Evolutionary conservation across 2,329 filamentous ascomycete species (phyloP).

Genomic region (Fusarium avenaceum): DNA sequence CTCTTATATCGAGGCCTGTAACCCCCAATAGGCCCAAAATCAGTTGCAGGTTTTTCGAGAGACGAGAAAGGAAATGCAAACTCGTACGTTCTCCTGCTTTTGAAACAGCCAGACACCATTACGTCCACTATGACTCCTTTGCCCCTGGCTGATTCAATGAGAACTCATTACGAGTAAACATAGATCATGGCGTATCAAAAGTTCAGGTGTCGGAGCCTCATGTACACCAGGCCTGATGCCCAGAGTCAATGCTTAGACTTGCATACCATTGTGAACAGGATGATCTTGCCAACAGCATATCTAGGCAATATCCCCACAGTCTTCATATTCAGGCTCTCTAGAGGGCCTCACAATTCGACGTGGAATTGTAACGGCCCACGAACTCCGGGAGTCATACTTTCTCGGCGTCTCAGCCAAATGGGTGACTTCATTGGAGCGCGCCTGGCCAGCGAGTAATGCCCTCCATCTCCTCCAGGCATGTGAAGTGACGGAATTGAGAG

Average conservation of each 20-base stretch:
- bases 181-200: background rate
- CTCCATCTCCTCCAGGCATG: slow-evolving; percentile 16
- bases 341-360: background rate
- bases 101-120: background rate
- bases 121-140: slow-evolving; percentile 4
- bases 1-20: background rate
- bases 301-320: background rate
- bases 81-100: slow-evolving; percentile 12
- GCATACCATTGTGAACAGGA: background rate
- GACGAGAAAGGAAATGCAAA: slow-evolving; percentile 14
- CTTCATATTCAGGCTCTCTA: background rate
- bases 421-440: background rate
- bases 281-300: background rate
- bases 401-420: slow-evolving; percentile 6
- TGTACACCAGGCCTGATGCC: background rate
- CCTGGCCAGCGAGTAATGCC: slow-evolving; percentile 10
- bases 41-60: slow-evolving; percentile 9
- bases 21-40: slow-evolving; percentile 1
- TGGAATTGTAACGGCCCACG: background rate
- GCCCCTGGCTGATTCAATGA: background rate
- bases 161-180: background rate
- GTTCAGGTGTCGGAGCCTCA: background rate
- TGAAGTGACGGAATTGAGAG: slow-evolving; percentile 5
- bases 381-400: background rate
- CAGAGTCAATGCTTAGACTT: background rate